Conservation (phyloP, 78 protist genomes). For the Bodo saltans region DNA sequence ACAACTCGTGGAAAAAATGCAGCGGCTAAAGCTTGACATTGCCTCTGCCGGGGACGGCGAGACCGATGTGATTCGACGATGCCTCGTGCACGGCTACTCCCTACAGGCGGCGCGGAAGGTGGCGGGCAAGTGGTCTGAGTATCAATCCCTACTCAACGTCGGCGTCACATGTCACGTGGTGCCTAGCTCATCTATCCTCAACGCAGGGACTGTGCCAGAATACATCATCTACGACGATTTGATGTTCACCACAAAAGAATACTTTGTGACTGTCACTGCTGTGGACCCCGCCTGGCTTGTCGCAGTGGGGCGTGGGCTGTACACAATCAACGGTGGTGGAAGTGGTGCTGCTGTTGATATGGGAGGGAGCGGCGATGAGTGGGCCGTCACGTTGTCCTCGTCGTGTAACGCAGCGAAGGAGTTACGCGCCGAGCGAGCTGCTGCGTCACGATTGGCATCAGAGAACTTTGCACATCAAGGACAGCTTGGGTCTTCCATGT, state of each 20-base stretch:
- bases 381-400: too few species aligned
- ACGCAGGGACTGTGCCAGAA: slow-evolving; percentile 88
- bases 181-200: slow-evolving; percentile 88
- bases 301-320: slow-evolving; percentile 3
- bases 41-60: slow-evolving; percentile 48
- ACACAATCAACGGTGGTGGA: background rate
- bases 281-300: slow-evolving; percentile 98
- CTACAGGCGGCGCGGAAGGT: slow-evolving; percentile 74
- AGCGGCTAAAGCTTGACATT: slow-evolving; percentile 29
- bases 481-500: too few species aligned
- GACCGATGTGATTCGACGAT: slow-evolving; percentile 85
- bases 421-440: too few species aligned
- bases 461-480: too few species aligned
- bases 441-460: too few species aligned
- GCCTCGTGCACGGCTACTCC: slow-evolving; percentile 85
- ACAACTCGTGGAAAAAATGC: slow-evolving; percentile 88
- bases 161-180: slow-evolving; percentile 94
- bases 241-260: slow-evolving; percentile 91
- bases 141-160: slow-evolving; percentile 86
- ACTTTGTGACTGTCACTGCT: slow-evolving; percentile 89
- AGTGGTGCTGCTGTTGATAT: too few species aligned
- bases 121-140: slow-evolving; percentile 81
- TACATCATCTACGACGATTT: slow-evolving; percentile 98
- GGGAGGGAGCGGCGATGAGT: too few species aligned
- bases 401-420: too few species aligned